A percentile compares a stretch with the other conserved stretches of the same genome.
phyloP scores from a whole-genome alignment of 2,329 filamentous ascomycete species.

The Colletotrichum phormii region DNA sequence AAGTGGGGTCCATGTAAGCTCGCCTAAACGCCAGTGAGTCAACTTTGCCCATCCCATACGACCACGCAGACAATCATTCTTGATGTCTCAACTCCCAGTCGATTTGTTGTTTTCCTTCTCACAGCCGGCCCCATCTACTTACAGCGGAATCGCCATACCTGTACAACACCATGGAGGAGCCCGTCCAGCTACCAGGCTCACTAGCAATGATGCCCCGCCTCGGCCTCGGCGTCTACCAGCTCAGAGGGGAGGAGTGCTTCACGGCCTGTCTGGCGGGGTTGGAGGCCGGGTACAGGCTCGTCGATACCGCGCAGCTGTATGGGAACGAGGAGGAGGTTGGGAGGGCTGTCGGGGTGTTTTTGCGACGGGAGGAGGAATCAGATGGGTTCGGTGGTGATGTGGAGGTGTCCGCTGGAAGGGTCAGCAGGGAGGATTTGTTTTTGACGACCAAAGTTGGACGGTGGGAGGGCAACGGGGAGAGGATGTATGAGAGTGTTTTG shows the following conservation, averaged over 20 bases:
- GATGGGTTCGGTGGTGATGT: too few species aligned
- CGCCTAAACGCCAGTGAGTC: background rate
- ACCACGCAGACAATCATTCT: background rate
- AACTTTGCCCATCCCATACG: background rate
- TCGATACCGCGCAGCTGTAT: conserved; percentile 74
- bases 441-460: conserved; percentile 77
- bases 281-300: conserved; percentile 69
- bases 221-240: conserved; percentile 79
- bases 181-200: conserved; percentile 42
- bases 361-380: conserved; percentile 51
- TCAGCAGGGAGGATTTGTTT: conserved; percentile 69
- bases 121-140: background rate
- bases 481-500: conserved; percentile 68
- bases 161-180: conserved; percentile 27
- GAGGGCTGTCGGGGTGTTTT: conserved; percentile 65
- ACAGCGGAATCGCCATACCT: background rate
- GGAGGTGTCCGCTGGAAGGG: too few species aligned
- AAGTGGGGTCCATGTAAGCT: conserved; percentile 1
- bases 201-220: conserved; percentile 67
- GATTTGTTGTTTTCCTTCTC: background rate
- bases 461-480: conserved; percentile 63
- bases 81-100: background rate
- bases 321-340: conserved; percentile 77
- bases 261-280: conserved; percentile 70
- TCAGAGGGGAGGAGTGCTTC: conserved; percentile 64